Evolutionary conservation across 202 grass and related monocot species (phyloP).

Genomic region (Zizania palustris): DNA sequence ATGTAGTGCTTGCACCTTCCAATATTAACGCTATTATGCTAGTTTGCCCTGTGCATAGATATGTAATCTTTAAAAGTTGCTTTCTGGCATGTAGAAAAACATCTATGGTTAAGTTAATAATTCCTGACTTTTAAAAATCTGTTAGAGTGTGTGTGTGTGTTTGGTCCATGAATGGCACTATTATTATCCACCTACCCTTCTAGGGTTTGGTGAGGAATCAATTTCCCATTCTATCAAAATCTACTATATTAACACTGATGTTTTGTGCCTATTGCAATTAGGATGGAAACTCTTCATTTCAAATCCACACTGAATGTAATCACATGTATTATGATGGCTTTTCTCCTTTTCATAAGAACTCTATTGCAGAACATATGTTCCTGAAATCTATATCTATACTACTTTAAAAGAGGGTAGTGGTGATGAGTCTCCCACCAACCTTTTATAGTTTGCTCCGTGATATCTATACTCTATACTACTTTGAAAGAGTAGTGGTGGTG

Average conservation of each 20-base stretch:
- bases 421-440: no score
- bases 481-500: no score
- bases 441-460: no score
- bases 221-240: no score
- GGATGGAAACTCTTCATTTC: not conserved
- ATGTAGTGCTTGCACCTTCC: not conserved
- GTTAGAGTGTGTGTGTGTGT: no score
- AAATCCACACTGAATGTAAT: not conserved
- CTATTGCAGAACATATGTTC: not conserved
- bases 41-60: not conserved
- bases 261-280: not conserved
- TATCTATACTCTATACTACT: no score
- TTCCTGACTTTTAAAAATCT: not conserved
- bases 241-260: no score
- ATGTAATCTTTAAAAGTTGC: conserved; percentile 8
- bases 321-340: not conserved
- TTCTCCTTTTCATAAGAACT: not conserved
- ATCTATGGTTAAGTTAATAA: not conserved
- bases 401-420: no score
- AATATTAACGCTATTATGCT: not conserved
- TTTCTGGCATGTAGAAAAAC: not conserved
- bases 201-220: no score
- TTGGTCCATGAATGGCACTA: no score
- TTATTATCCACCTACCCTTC: no score
- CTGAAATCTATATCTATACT: no score